Evolutionary conservation across 768 basidiomycete genomes (phyloP), one percentile per base, ranked within the genome.

Genomic region (Mycena rosella): DNA sequence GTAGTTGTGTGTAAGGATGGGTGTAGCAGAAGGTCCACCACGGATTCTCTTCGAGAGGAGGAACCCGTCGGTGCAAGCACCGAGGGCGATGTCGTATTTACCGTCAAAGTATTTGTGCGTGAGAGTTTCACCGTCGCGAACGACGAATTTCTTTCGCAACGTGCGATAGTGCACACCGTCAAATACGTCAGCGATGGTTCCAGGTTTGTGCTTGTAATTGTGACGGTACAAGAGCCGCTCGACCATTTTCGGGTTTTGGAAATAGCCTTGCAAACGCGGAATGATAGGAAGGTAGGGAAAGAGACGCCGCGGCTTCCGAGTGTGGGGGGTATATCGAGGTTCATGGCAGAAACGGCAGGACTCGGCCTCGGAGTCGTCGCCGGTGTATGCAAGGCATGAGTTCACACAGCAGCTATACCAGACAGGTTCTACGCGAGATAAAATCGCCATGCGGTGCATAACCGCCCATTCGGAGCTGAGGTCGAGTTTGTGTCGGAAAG

Each of bases 11-110:
- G 51, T 15, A 2, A 61, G 22, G 4, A 61, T 61, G 5, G 60
- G 60, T 4, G 60, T 61, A 1, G 60, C 60, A 3, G 48, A 51
- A 0, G 60, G 60, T 1, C 60, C 60, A 1, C 29, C 29, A 7
- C 60, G 36, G 11, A 52, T 61, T 6, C 60, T 6, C 10, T 61
- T 61, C 26, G 52, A 61, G 0, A 61, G 49, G 4, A 61, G 49
- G 15, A 27, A 61, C 3, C 24, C 22, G 17, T 61, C 60, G 14
- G 24, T 2, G 30, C 49, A 52, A 1, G 86, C 61, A 0, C 78
- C 81, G 11, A 87, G 76, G 0, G 84, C 84, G 24, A 87, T 73
- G 57, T 87, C 84, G 8, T 74, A 75, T 0, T 42, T 45, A 22
- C 79, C 77, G 0, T 74, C 73, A 60, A 88, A 88, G 71, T 75